Conservation (phyloP, 192 early-diverging fungal genomes). For the Podila minutissima region DNA sequence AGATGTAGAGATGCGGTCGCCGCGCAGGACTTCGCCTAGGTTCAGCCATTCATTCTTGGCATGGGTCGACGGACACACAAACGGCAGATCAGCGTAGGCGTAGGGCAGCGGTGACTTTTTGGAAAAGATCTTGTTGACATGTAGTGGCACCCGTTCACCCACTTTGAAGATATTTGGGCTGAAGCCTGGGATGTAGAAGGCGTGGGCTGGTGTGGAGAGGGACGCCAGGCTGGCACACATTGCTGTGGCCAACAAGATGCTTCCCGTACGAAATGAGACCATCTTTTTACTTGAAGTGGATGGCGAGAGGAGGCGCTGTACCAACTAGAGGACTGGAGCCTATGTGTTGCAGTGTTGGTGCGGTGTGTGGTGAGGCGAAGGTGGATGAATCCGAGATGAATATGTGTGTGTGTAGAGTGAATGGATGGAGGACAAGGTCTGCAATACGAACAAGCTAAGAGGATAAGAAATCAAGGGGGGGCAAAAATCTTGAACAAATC, state of each 20-base stretch:
- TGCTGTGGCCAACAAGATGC: slow-evolving; percentile 10
- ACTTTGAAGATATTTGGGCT: slow-evolving; percentile 48
- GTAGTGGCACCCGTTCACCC: slow-evolving; percentile 66
- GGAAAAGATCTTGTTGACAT: slow-evolving; percentile 77
- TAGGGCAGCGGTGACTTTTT: slow-evolving; percentile 71
- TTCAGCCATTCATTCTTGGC: slow-evolving; percentile 51
- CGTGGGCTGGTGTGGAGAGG: slow-evolving; percentile 7
- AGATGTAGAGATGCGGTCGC: slow-evolving; percentile 73
- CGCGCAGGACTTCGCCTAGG: slow-evolving; percentile 76
- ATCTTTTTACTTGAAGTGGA: slow-evolving; percentile 1
- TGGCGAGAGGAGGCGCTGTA: background rate
- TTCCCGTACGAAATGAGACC: slow-evolving; percentile 18
- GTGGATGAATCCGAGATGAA: too few species aligned
- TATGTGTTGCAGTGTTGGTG: background rate
- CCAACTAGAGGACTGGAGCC: background rate
- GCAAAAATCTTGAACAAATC: too few species aligned
- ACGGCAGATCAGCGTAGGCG: slow-evolving; percentile 71
- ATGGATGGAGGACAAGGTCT: too few species aligned
- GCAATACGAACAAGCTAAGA: too few species aligned
- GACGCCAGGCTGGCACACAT: slow-evolving; percentile 17
- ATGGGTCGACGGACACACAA: slow-evolving; percentile 63
- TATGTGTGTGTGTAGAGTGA: too few species aligned
- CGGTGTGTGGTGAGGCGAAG: background rate
- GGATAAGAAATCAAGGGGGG: too few species aligned
- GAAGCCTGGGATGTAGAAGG: slow-evolving; percentile 52